Percentiles rank a stretch among this genome's conserved stretches.
These are phyloP conservation scores for Chalciporus piperatus DNA, from an alignment of 768 basidiomycete genomes.

Conservation along the genomic window DNA sequence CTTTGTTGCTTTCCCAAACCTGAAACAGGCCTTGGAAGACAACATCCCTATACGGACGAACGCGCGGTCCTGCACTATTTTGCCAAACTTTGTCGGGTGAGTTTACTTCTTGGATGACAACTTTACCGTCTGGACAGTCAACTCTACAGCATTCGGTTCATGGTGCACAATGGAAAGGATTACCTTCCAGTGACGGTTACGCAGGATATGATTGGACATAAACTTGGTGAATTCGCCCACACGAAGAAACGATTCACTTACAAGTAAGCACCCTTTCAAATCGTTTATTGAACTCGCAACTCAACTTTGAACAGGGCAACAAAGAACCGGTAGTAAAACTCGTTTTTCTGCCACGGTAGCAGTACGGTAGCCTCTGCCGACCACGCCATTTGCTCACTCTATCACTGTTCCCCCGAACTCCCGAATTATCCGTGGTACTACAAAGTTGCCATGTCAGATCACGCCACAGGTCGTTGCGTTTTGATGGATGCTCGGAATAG, in stretches of 20 bases:
- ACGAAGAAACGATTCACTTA: conserved; percentile 86
- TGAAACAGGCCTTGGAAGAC: conserved; percentile 75
- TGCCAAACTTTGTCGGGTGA: conserved; percentile 95
- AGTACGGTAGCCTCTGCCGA: neutral
- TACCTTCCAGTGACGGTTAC: conserved; percentile 84
- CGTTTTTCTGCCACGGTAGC: neutral
- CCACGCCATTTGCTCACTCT: too few relatives aligned
- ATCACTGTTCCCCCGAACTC: too few relatives aligned
- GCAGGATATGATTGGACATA: conserved; percentile 99
- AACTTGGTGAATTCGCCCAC: conserved; percentile 90
- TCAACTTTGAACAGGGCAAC: conserved; percentile 32
- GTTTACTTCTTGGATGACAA: conserved; percentile 21
- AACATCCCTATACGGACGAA: conserved; percentile 87
- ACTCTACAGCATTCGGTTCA: conserved; percentile 66
- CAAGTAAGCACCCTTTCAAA: conserved; percentile 54
- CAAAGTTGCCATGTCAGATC: too few relatives aligned
- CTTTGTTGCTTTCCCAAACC: conserved; percentile 89
- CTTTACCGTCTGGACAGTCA: neutral
- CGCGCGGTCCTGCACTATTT: conserved; percentile 85
- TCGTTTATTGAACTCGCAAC: neutral
- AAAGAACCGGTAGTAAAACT: conserved; percentile 35
- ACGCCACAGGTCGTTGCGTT: neutral
- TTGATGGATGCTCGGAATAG: neutral
- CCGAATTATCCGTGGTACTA: too few relatives aligned
- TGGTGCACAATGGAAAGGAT: conserved; percentile 93